Evolutionary conservation across 352 stramenopile species (phyloP), one percentile per base, ranked within the genome.

Genomic region (Albugo candida): DNA sequence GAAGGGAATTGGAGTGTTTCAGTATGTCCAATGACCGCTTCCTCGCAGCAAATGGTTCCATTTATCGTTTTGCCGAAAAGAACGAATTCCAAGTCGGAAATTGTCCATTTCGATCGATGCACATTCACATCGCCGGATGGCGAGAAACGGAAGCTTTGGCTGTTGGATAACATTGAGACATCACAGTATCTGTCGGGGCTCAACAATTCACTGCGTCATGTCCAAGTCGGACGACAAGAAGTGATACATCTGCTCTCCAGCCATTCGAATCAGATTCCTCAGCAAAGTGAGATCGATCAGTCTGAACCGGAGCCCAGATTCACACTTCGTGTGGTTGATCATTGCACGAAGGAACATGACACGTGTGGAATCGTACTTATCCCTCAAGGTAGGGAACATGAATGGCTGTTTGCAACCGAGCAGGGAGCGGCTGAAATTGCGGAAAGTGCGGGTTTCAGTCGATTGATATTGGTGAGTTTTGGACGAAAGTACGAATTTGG

Each of bases 371-470:
- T 86, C 38, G 83, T 87, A 38, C 56, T 91, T 11, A 77, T 87
- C 38, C 78, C 78, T 0, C 72, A 87, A 48, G 78, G 78, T 37
- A 68, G 67, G 19, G 78, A 91, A 64, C 67, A 83, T 51, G 76
- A 89, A 54, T 87, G 63, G 64, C 69, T 83, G 56, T 91, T 91
- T 43, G 61, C 68, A 17, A 79, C 65, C 2, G 67, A 83, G 41
- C 66, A 86, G 35, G 74, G 77, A 21, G 64, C 70, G 11, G 57
- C 59, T 12, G 63, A 88, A 36, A 55, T 91, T 11, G 78, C 70
- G 16, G 49, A 49, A 4, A 63, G 65, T 14, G 70, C 74, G 45
- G 70, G 68, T 10, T 87, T 82, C 47, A 72, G 57, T n/a, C 70
- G 77, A 17, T 59, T 91, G 4, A 77, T 91, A 48, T 55, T 82